Percentiles rank a stretch among this genome's conserved stretches.
Evolutionary conservation across 2,329 filamentous ascomycete species (phyloP).

Genomic region (Simplicillium sp.): DNA sequence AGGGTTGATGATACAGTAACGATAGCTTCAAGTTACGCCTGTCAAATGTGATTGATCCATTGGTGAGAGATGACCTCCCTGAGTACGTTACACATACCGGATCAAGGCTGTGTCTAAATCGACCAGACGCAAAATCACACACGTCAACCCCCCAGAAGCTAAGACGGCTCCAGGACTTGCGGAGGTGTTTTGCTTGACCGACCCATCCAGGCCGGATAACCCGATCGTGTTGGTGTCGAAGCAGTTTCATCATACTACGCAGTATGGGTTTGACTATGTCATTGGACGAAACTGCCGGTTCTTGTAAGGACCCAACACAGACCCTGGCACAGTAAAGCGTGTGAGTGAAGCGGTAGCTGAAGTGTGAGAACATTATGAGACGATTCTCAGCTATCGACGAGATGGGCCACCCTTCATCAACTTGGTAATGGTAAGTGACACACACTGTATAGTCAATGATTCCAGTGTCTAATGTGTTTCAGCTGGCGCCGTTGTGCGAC

Average conservation of each 20-base stretch:
- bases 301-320: constrained; percentile 65
- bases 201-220: constrained; percentile 62
- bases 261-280: constrained; percentile 56
- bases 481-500: constrained; percentile 52
- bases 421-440: constrained; percentile 33
- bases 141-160: constrained; percentile 55
- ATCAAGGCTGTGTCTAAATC: constrained; percentile 58
- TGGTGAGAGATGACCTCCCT: constrained; percentile 59
- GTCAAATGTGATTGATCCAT: too few species aligned
- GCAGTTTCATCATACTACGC: constrained; percentile 64
- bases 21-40: too few species aligned
- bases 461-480: constrained; percentile 55
- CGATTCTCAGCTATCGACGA: constrained; percentile 69
- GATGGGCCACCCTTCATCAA: constrained; percentile 73
- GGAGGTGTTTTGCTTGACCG: constrained; percentile 67
- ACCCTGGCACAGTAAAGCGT: constrained; percentile 49
- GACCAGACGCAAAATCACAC: constrained; percentile 55
- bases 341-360: constrained; percentile 50
- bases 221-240: constrained; percentile 69
- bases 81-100: constrained; percentile 61
- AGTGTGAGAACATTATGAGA: constrained; percentile 63
- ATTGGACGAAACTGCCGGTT: constrained; percentile 75
- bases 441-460: too few species aligned
- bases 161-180: constrained; percentile 63
- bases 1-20: constrained; percentile 53